Percentiles rank a stretch among this genome's conserved stretches.
Evolutionary conservation across 768 basidiomycete species (phyloP).

Genomic region (Podaxis sp.): DNA sequence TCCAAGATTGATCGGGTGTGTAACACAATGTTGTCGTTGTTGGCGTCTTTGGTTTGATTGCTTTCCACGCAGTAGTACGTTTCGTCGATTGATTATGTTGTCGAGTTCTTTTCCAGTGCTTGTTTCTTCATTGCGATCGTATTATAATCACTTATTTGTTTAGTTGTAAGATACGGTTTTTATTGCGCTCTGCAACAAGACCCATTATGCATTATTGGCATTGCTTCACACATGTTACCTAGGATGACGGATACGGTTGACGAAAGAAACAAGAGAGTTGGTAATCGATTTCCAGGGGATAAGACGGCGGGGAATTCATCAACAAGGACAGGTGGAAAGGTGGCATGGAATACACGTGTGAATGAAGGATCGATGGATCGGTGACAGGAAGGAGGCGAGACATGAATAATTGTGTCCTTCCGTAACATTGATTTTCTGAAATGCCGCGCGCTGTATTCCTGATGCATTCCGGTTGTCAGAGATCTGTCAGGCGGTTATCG

Average conservation of each 20-base stretch:
- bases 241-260: neutral
- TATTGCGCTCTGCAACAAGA: constrained; percentile 5
- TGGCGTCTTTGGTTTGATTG: neutral
- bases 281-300: neutral
- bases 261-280: neutral
- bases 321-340: neutral
- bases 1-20: neutral
- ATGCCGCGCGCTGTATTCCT: neutral
- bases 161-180: constrained; percentile 4
- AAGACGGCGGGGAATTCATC: neutral
- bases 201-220: constrained; percentile 12
- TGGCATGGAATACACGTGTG: constrained; percentile 4
- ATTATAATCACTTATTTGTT: constrained; percentile 12
- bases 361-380: neutral
- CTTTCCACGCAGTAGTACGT: neutral
- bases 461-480: neutral
- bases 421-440: neutral
- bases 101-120: constrained; percentile 3
- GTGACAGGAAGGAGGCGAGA: constrained; percentile 8
- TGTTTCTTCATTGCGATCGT: neutral
- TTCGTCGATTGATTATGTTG: constrained; percentile 11
- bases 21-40: neutral
- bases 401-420: neutral
- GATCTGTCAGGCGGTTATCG: neutral
- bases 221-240: neutral